Conservation (phyloP, 768 basidiomycete species). For the Trametes cubensis region DNA sequence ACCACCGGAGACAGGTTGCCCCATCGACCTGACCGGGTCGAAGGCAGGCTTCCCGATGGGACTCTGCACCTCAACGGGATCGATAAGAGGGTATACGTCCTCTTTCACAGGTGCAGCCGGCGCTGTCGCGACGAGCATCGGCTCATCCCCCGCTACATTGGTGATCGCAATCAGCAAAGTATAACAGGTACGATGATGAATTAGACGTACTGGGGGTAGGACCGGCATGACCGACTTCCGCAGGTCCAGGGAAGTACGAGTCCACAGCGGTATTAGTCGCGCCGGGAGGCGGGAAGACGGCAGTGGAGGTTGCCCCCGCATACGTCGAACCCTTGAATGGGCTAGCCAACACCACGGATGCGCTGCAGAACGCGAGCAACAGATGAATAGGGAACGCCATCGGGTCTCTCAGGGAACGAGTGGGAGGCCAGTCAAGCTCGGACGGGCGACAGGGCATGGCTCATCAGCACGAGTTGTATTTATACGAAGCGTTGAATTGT, state of each 20-base stretch:
- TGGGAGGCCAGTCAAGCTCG: neutral
- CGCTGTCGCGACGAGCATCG: slow-evolving; percentile 36
- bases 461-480: neutral
- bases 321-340: slow-evolving; percentile 38
- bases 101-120: slow-evolving; percentile 42
- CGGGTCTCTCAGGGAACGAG: neutral
- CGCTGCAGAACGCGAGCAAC: slow-evolving; percentile 10
- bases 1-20: too few species aligned
- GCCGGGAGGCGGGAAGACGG: slow-evolving; percentile 45
- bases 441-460: neutral
- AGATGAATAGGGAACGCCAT: slow-evolving; percentile 10
- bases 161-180: neutral
- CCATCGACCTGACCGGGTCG: too few species aligned
- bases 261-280: slow-evolving; percentile 38
- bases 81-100: slow-evolving; percentile 45
- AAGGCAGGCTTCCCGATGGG: slow-evolving; percentile 42
- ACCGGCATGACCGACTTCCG: slow-evolving; percentile 49
- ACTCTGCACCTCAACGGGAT: slow-evolving; percentile 36
- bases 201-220: slow-evolving; percentile 48
- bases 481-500: neutral
- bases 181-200: neutral
- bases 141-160: slow-evolving; percentile 33
- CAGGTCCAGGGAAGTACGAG: slow-evolving; percentile 45
- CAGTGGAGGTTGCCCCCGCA: slow-evolving; percentile 46
- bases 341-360: neutral